Conservation (phyloP, 2,329 filamentous ascomycete genomes). For the Ascocoryne sarcoides region DNA sequence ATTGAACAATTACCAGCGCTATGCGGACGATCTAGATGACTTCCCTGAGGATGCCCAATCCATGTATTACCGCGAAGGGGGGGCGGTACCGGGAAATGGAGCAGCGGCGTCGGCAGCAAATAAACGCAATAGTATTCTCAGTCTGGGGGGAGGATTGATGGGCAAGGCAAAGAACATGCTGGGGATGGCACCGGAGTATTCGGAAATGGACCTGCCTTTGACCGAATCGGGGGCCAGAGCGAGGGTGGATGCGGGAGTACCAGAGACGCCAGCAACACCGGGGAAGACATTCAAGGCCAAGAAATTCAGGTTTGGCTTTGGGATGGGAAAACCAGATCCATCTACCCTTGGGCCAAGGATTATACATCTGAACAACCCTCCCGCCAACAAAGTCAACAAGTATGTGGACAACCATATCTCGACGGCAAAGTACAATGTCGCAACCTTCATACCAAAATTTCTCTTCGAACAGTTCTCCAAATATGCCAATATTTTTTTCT, state of each 20-base stretch:
- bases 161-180: slow-evolving; percentile 84
- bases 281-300: slow-evolving; percentile 51
- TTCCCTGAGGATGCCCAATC: slow-evolving; percentile 69
- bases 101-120: slow-evolving; percentile 37
- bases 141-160: slow-evolving; percentile 77
- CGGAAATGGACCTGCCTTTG: slow-evolving; percentile 95
- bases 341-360: slow-evolving; percentile 84
- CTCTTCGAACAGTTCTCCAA: slow-evolving; percentile 98
- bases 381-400: slow-evolving; percentile 80
- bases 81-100: slow-evolving; percentile 48
- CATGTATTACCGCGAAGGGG: slow-evolving; percentile 69
- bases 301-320: slow-evolving; percentile 90
- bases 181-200: slow-evolving; percentile 80
- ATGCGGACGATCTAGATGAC: slow-evolving; percentile 82
- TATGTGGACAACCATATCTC: slow-evolving; percentile 96
- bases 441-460: slow-evolving; percentile 94
- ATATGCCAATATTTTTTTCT: slow-evolving; percentile 98
- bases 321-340: slow-evolving; percentile 74
- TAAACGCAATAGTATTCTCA: slow-evolving; percentile 77
- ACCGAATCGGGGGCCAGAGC: slow-evolving; percentile 61
- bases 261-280: slow-evolving; percentile 34
- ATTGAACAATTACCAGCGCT: slow-evolving; percentile 80
- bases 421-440: slow-evolving; percentile 91
- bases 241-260: slow-evolving; percentile 35
- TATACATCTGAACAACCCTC: slow-evolving; percentile 93